A percentile compares a stretch with the other conserved stretches of the same genome.
Conservation (phyloP, 2,329 filamentous ascomycete genomes). For the Hymenoscyphus fructigenus region DNA sequence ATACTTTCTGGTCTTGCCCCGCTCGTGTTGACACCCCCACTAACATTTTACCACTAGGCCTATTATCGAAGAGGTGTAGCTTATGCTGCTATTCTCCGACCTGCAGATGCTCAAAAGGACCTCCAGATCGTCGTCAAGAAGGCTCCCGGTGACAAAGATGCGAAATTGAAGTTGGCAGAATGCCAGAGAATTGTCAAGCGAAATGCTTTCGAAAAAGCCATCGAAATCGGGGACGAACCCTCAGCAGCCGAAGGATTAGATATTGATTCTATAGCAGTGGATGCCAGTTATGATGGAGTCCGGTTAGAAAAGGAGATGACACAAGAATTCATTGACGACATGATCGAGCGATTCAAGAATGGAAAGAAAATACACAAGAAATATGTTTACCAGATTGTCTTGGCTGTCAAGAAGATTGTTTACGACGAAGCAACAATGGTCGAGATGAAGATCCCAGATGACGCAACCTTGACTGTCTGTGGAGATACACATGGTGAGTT, state of each 20-base stretch:
- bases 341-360: constrained; percentile 92
- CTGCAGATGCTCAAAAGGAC: constrained; percentile 84
- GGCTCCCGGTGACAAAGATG: constrained; percentile 85
- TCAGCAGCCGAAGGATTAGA: constrained; percentile 91
- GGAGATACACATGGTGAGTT: constrained; percentile 88
- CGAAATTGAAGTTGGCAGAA: constrained; percentile 84
- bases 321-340: constrained; percentile 94
- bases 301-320: constrained; percentile 82
- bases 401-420: constrained; percentile 85
- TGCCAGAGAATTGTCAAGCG: constrained; percentile 94
- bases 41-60: constrained; percentile 54
- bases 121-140: constrained; percentile 89
- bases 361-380: constrained; percentile 95
- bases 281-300: constrained; percentile 82
- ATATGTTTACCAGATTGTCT: constrained; percentile 95
- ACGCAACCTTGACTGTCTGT: constrained; percentile 84
- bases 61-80: constrained; percentile 93
- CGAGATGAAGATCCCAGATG: constrained; percentile 78
- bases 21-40: constrained; percentile 1
- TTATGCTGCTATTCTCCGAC: constrained; percentile 85
- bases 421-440: constrained; percentile 97
- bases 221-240: constrained; percentile 88
- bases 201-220: constrained; percentile 89
- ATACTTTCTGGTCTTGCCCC: not conserved
- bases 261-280: constrained; percentile 79